Percentiles rank a stretch among this genome's conserved stretches.
phyloP scores from a whole-genome alignment of 352 stramenopile genomes.

The Thalassiosira mediterranea region DNA sequence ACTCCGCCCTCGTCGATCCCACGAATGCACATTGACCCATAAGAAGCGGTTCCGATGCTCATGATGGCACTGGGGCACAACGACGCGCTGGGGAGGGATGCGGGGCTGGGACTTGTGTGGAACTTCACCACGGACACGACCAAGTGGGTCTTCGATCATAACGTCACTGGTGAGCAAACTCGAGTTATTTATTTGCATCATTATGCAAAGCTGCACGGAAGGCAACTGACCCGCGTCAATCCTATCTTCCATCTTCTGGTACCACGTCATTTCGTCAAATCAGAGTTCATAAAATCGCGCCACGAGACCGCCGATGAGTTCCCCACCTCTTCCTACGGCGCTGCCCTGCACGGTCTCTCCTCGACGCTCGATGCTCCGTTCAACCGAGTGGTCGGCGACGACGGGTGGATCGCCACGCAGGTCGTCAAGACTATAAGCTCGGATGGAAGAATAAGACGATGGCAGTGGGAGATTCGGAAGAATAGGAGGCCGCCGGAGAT shows the following conservation, averaged over 20 bases:
- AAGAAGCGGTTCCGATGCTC: constrained; percentile 41
- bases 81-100: constrained; percentile 36
- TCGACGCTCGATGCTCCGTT: constrained; percentile 47
- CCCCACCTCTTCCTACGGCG: constrained; percentile 60
- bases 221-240: no score
- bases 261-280: background rate
- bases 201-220: no score
- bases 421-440: constrained; percentile 58
- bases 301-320: constrained; percentile 53
- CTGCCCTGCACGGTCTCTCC: constrained; percentile 49
- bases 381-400: constrained; percentile 46
- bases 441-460: constrained; percentile 51
- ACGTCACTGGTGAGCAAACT: constrained; percentile 32
- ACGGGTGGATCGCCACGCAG: constrained; percentile 59
- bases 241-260: no score
- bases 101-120: constrained; percentile 41
- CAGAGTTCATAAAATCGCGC: constrained; percentile 56
- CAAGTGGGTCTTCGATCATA: constrained; percentile 49
- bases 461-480: constrained; percentile 60
- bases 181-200: constrained; percentile 4
- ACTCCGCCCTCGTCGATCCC: no score
- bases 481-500: constrained; percentile 51
- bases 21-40: constrained; percentile 18
- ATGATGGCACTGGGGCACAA: constrained; percentile 49
- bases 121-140: constrained; percentile 51